Evolutionary conservation across 106 monocot genomes (phyloP), one percentile per base, ranked within the genome.

Genomic region (Gastrodia elata): DNA sequence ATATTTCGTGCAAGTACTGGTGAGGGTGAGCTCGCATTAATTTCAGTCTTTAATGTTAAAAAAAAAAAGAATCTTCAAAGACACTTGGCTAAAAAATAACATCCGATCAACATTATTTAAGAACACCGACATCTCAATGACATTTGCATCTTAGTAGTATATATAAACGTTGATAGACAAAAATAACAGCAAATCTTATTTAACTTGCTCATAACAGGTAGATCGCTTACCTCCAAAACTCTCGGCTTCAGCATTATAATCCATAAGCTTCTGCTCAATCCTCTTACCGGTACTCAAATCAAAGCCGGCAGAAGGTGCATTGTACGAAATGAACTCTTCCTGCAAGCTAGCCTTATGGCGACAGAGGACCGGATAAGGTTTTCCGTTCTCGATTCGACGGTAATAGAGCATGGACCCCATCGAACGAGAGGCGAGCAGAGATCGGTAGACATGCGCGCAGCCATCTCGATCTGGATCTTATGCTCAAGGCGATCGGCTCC

Each of bases 391-490:
- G 35, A 84, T 82, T 28, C 98, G 82, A 13, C 91, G 76, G 70
- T 93, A 98, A 64, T 98, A 93, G 16, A 98, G 65, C 98, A 98
- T 13, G 91, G 91, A 15, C 98, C 97, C 93, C 88, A 98, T 28
- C 80, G 75, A 4, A 98, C 73, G 42, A 93, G 93, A 32, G 93
- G 84, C 6, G 91, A 84, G 81, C 88, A 88, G 35, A 84, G 83
- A 1, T 98, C 86, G 9, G 83, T 70, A 5, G 88, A 83, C 80
- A 98, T 76, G 9, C 93, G 72, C 2, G 83, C 70, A 30, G 97
- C 88, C 88, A 98, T 91, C 93, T 98, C 98, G 25, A 87, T 71
- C 82, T 93, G 98, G 59, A 98, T 81, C 80, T 93, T 98, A 61
- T 79, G 80, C 73, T 75, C 76, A 48, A 98, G 86, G 30, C 91